Conservation (phyloP, 371 early-diverging fungal species). For the Gilbertella persicaria region DNA sequence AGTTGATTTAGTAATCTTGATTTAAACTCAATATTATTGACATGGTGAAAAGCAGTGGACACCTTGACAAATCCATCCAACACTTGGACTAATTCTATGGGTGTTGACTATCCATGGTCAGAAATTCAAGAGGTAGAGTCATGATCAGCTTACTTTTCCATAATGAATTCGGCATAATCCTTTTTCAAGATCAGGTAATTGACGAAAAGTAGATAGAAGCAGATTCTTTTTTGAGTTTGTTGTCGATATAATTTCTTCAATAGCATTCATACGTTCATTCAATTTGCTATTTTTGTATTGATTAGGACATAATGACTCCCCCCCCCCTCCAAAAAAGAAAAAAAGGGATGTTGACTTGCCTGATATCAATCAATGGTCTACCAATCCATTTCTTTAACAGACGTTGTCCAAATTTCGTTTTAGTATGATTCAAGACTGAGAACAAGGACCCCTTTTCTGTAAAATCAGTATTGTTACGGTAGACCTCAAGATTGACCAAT, state of each 20-base stretch:
- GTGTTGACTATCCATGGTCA: slow-evolving; percentile 46
- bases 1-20: slow-evolving; percentile 39
- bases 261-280: slow-evolving; percentile 68
- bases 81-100: slow-evolving; percentile 60
- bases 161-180: slow-evolving; percentile 75
- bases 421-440: slow-evolving; percentile 68
- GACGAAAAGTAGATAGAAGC: slow-evolving; percentile 33
- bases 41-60: slow-evolving; percentile 30
- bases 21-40: slow-evolving; percentile 17
- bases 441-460: slow-evolving; percentile 61
- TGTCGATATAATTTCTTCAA: slow-evolving; percentile 61
- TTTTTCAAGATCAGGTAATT: slow-evolving; percentile 76
- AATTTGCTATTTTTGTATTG: slow-evolving; percentile 42
- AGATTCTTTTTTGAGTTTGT: slow-evolving; percentile 27
- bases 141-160: slow-evolving; percentile 59
- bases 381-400: slow-evolving; percentile 81
- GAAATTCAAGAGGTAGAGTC: no score
- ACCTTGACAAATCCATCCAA: slow-evolving; percentile 55
- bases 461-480: slow-evolving; percentile 59
- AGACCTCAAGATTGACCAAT: slow-evolving; percentile 76
- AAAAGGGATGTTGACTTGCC: slow-evolving; percentile 20
- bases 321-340: no score
- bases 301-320: not conserved
- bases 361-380: slow-evolving; percentile 62
- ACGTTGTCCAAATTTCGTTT: slow-evolving; percentile 75